Base-by-base conservation (phyloP, 169 alveolate genomes). In the Cryptosporidium viatorum region DNA sequence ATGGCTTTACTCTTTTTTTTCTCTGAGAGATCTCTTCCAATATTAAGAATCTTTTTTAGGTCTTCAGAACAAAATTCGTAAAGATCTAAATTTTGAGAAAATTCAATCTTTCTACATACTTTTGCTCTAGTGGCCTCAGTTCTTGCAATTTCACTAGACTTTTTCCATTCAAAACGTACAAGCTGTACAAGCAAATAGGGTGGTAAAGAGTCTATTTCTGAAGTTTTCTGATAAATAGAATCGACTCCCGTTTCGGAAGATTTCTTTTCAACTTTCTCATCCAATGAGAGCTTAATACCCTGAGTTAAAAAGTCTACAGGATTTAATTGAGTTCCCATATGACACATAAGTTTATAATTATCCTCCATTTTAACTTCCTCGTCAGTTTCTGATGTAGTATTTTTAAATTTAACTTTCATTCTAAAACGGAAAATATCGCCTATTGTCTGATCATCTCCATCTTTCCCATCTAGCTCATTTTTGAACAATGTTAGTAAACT, bases 161-260 rank as follows among this genome's bases (percentile, higher is more conserved):
- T 93, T 93, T 98, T 98, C 98, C 99, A 97, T 93, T 94, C 98
- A 91, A 98, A 98, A 67, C 99, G 96, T 92, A 98, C 98, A 69
- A 98, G 94, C 85, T 98, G 98, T 12, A 97, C 98, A 18, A 94
- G 92, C 41, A 97, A 93, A 92, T 97, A 98, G 67, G 95, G 94
- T 1, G 99, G 99, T 55, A 97, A 96, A 45, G 97, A 92, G 67
- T 91, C 94, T 29, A 97, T 91, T 51, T 92, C 93, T 41, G 95
- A 93, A 37, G 93, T 94, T 92, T 97, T 97, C 91, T 93, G 95
- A 92, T 96, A 97, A 43, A 96, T 85, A 14, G 96, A 91, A 80
- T 96, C 95, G 50, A 95, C 69, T 52, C 94, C 96, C 14, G 95
- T 86, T 35, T 89, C 84, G 58, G 95, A 95, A 70, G 96, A 93